These are phyloP conservation scores for Symbiodinium pilosum DNA, from an alignment of 73 alveolate species.

Conservation along the genomic window DNA sequence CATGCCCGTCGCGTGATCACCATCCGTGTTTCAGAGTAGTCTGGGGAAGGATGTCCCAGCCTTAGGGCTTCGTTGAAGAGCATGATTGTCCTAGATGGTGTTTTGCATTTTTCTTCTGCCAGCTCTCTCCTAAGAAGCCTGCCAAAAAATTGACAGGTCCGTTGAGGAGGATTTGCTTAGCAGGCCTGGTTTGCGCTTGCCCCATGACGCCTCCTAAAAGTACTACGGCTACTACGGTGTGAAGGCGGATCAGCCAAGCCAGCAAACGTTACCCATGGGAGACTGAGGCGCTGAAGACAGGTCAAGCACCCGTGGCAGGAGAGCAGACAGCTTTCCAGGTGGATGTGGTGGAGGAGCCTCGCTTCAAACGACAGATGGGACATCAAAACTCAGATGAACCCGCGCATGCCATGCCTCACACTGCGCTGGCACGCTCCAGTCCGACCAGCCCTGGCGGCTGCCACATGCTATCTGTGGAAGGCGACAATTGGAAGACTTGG, in stretches of 20 bases:
- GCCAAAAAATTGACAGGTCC: too few species aligned
- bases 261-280: too few species aligned
- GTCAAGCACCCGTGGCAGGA: slow-evolving; percentile 39
- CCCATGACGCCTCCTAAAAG: not conserved
- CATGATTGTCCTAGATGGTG: too few species aligned
- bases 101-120: too few species aligned
- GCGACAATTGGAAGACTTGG: not conserved
- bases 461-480: not conserved
- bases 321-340: slow-evolving; percentile 2
- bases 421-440: slow-evolving; percentile 63
- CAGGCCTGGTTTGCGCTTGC: not conserved
- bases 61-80: too few species aligned
- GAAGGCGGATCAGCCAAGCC: too few species aligned
- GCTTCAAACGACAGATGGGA: not conserved
- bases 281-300: not conserved
- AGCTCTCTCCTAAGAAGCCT: too few species aligned
- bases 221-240: too few species aligned
- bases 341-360: slow-evolving; percentile 20
- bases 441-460: slow-evolving; percentile 70
- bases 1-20: too few species aligned
- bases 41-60: too few species aligned
- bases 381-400: not conserved
- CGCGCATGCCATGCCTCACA: not conserved
- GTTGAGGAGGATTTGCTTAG: too few species aligned
- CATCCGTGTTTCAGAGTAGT: too few species aligned